phyloP scores from a whole-genome alignment of 192 early-diverging fungal species.

The Cetraspora pellucida region DNA sequence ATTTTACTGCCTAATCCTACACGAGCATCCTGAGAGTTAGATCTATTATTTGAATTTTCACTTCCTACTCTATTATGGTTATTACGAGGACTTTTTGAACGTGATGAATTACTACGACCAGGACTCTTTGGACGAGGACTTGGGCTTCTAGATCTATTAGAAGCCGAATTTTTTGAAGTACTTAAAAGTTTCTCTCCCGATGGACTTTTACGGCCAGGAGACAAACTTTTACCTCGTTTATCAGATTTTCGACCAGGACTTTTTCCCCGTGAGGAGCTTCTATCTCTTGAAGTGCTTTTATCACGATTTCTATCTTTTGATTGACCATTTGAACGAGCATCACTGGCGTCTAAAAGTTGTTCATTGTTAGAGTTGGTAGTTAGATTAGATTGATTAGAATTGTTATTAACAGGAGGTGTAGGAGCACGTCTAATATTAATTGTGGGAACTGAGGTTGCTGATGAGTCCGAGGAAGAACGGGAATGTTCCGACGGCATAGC shows the following conservation, averaged over 20 bases:
- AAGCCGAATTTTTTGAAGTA: neutral
- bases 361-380: neutral
- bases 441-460: neutral
- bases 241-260: constrained; percentile 7
- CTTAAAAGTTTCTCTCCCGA: constrained; percentile 16
- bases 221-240: constrained; percentile 19
- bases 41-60: constrained; percentile 12
- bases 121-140: constrained; percentile 6
- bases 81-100: constrained; percentile 26
- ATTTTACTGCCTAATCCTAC: neutral
- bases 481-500: neutral
- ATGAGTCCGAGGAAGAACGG: neutral
- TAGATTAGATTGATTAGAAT: too few relatives aligned
- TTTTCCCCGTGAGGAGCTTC: constrained; percentile 5
- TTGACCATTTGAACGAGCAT: constrained; percentile 4
- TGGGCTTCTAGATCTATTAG: constrained; percentile 22
- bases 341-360: constrained; percentile 2
- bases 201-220: constrained; percentile 14
- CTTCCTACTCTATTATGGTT: neutral
- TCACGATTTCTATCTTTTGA: constrained; percentile 2
- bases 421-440: neutral
- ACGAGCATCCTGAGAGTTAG: constrained; percentile 29
- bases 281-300: neutral
- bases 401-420: neutral
- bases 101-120: constrained; percentile 6